Base-by-base conservation (phyloP, 495 filamentous ascomycete genomes). In the Aspergillus saccharolyticus region DNA sequence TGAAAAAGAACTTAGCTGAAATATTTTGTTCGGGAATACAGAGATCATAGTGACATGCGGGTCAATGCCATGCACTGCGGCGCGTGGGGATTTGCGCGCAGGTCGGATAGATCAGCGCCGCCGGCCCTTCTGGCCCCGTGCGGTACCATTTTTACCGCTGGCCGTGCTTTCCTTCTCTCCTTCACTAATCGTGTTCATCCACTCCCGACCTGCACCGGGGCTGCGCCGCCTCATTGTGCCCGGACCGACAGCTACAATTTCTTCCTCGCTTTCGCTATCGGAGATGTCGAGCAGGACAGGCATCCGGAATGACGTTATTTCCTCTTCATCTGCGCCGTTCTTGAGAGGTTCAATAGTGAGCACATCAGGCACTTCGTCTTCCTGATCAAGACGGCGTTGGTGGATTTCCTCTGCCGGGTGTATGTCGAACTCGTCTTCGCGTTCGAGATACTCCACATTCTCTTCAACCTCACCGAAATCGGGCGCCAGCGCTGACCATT, bases 381-480 rank as follows among this genome's bases (percentile, higher is more conserved):
- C 94, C 46, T 85, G 76, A 66, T 97, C 91, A 4, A 97, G 76
- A 22, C 90, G 80, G 16, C 91, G 85, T 69, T 96, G 95, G 63
- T 95, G 89, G 17, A 97, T 88, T 69, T 97, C 94, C 66, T 96
- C 92, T 21, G 91, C 87, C 0, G 92, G 92, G 63, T 97, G 93
- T 55, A 97, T 93, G 66, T 99, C 94, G 61, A 97, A 99, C 64
- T 99, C 94, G 65, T 97, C 95, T 74, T 97, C 94, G 24, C 83
- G 81, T 68, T 99, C 94, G 42, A 93, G 80, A 66, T 97, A 97
- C 72, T 96, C 91, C 12, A 96, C 90, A 57, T 97, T 97, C 71
- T 97, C 95, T 74, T 99, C 94, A 10, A 99, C 90, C 70, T 99
- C 94, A 33, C 82, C 89, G 68, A 99, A 99, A 70, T 99, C 94